Evolutionary conservation across 331 rosid genomes (phyloP), one percentile per base, ranked within the genome.

Genomic region (Pyracantha coccinea): DNA sequence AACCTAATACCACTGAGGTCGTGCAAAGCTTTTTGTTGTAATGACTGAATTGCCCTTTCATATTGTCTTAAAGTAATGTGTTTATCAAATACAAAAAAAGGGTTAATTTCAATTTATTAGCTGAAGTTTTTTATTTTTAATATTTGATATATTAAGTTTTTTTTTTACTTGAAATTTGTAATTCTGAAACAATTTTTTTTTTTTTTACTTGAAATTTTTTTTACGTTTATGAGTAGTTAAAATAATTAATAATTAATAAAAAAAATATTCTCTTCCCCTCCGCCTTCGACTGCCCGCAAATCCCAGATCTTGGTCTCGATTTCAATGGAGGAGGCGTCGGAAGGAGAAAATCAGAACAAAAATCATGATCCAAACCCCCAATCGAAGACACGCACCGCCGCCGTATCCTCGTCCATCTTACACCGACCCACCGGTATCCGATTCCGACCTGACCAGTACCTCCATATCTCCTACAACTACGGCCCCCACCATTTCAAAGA

Each of bases 311-410:
- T 74, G 90, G 80, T 83, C 84, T 73, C 72, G 6, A 2, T 29
- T 83, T 63, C 89, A 38, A 92, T 90, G 97, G 96, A 92, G 73
- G 89, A 80, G 27, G 85, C 74, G 82, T 89, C 95, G 0, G 97
- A 91, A 3, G 96, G 76, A 14, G 97, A 90, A 12, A 85, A 85
- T 41, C 86, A 17, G 75, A 84, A 76, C 32, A 82, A 78, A 72
- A 82, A 75, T 33, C 77, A 78, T 82, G 89, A 82, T 61, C 76
- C 60, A 63, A 68, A 16, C 68, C 74, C 86, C 88, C 82, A 80
- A 80, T 16, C 63, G 79, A 75, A 13, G 67, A 69, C 62, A 59
- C 73, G 14, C 76, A 35, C 71, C 78, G 33, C 85, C 62, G 45
- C 81, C 71, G 4, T 67, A 80, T n/a, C 82, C 62, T 55, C 86